phyloP scores from a whole-genome alignment of 805 yeast species.

The Candida michaelii region DNA sequence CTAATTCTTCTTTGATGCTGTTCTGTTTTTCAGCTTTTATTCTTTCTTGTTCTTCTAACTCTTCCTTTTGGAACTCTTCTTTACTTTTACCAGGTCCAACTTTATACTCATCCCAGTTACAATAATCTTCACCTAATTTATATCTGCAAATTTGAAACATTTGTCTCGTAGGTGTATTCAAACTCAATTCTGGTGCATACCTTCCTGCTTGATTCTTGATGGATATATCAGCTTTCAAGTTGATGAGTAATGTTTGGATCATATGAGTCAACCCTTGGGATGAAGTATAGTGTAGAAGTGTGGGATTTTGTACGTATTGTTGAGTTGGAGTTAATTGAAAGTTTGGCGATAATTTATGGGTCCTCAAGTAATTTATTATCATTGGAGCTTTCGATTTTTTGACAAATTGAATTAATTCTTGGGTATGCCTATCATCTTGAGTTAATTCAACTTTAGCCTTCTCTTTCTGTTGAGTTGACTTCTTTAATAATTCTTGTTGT shows the following conservation, averaged over 20 bases:
- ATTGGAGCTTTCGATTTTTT: constrained; percentile 79
- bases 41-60: constrained; percentile 34
- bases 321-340: constrained; percentile 55
- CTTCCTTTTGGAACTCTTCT: constrained; percentile 52
- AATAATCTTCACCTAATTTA: constrained; percentile 64
- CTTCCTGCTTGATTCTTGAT: constrained; percentile 51
- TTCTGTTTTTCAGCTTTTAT: constrained; percentile 40
- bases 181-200: constrained; percentile 68
- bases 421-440: constrained; percentile 50
- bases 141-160: constrained; percentile 69
- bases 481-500: constrained; percentile 15
- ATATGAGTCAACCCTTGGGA: constrained; percentile 65
- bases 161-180: constrained; percentile 43
- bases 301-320: constrained; percentile 60
- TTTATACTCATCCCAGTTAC: constrained; percentile 69
- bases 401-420: constrained; percentile 57
- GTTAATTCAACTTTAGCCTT: constrained; percentile 16
- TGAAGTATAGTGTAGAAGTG: constrained; percentile 77
- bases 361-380: constrained; percentile 58
- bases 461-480: constrained; percentile 16
- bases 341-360: constrained; percentile 54
- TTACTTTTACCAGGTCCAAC: constrained; percentile 61
- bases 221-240: constrained; percentile 56
- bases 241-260: constrained; percentile 60
- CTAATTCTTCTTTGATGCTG: constrained; percentile 45